Base-by-base conservation (phyloP, 441 rosid species). In the Syzygium syzygioides region DNA sequence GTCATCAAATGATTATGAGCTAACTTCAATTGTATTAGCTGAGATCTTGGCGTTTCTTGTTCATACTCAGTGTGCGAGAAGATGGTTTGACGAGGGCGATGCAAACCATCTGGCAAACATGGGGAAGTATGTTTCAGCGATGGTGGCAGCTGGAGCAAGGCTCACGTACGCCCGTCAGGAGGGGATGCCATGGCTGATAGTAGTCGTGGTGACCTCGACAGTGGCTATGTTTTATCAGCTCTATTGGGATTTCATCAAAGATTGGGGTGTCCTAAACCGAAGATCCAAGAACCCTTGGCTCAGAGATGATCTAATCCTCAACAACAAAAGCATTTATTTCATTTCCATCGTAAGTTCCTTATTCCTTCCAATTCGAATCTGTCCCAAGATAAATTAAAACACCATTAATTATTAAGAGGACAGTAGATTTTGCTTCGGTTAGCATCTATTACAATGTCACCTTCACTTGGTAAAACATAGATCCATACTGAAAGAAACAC, bases 211-310 rank as follows among this genome's bases (percentile, higher is more conserved):
- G 23, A 96, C 98, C 90, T 96, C 99, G 1, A 94, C 91, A 20
- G 86, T 90, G 50, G 99, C 99, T 11, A 96, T 98, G 13, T 28
- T 95, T 86, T 98, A 98, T 87, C 99, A 98, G 89, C 86, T 98
- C 85, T 98, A 98, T 89, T 98, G 99, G 99, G 99, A 98, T 93
- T 98, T 97, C 90, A 97, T 95, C 68, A 94, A 94, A 94, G 99
- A 98, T 52, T 98, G 99, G 99, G 99, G 99, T 13, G 93, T 98
- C 89, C 91, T 98, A 23, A 92, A 95, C 87, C 94, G 95, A 32
- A 95, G 94, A 86, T 98, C 99, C 34, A 96, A 90, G 89, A 95
- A 98, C 86, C 92, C 90, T 28, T 96, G 97, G 99, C 96, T 98
- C 17, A 95, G 99, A 88, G 99, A 98, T 87, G 97, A 95, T 23